phyloP scores from a whole-genome alignment of 805 yeast genomes.

The Ascoidea asiatica region DNA sequence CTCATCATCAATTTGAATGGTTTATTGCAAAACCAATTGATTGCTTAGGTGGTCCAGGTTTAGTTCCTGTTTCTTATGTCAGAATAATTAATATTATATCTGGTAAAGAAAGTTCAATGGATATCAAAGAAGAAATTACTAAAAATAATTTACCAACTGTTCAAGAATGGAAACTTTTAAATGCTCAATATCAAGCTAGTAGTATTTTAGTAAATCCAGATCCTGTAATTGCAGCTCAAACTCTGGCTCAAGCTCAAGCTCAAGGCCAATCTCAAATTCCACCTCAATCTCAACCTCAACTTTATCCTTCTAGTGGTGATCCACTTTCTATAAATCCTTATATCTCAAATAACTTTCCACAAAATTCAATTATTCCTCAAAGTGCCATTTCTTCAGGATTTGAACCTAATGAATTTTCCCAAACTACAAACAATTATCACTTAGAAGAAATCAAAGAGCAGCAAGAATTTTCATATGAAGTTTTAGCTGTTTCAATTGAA shows the following conservation, averaged over 20 bases:
- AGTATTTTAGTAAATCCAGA: slow-evolving; percentile 56
- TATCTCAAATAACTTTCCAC: neutral
- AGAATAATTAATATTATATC: slow-evolving; percentile 70
- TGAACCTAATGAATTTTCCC: too few species aligned
- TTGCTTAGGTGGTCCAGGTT: slow-evolving; percentile 91
- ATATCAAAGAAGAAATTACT: slow-evolving; percentile 43
- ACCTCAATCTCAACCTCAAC: slow-evolving; percentile 1
- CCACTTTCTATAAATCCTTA: neutral
- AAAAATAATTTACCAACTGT: slow-evolving; percentile 75
- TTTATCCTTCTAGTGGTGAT: slow-evolving; percentile 7
- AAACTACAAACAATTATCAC: too few species aligned
- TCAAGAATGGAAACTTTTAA: slow-evolving; percentile 87
- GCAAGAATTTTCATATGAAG: slow-evolving; percentile 2
- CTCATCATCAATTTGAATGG: slow-evolving; percentile 96
- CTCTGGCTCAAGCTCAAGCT: too few species aligned
- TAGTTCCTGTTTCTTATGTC: slow-evolving; percentile 85
- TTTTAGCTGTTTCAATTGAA: neutral
- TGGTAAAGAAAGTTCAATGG: slow-evolving; percentile 41
- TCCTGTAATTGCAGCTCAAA: slow-evolving; percentile 1
- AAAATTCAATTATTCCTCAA: neutral
- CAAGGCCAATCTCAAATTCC: slow-evolving; percentile 1
- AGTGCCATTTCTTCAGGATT: neutral
- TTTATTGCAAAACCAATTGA: slow-evolving; percentile 94
- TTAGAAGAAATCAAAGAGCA: slow-evolving; percentile 1
- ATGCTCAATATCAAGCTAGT: slow-evolving; percentile 86